Evolutionary conservation across 2,329 filamentous ascomycete species (phyloP).

Genomic region (Fusarium abutilonis): DNA sequence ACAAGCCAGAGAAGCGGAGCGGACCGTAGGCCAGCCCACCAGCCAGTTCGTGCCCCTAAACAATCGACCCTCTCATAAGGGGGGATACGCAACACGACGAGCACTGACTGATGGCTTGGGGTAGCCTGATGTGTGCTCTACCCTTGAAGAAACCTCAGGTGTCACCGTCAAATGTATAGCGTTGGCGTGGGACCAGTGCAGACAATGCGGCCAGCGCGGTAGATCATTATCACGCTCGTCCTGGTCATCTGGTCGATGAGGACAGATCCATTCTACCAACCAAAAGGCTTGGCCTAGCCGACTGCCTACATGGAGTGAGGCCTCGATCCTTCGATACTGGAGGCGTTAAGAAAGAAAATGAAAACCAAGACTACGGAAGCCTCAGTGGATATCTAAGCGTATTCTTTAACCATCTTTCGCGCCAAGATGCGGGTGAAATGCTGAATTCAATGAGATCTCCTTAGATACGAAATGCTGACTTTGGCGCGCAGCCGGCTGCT

Average conservation of each 20-base stretch:
- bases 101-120: background rate
- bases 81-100: background rate
- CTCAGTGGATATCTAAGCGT: background rate
- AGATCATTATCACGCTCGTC: constrained; percentile 31
- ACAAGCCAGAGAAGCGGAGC: constrained; percentile 14
- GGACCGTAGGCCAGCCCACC: constrained; percentile 24
- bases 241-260: constrained; percentile 5
- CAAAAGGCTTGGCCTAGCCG: constrained; percentile 1
- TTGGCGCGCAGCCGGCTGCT: constrained; percentile 17
- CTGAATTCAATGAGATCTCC: background rate
- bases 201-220: constrained; percentile 31
- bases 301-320: background rate
- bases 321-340: background rate
- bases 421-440: background rate
- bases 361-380: background rate
- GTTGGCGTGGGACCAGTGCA: constrained; percentile 27
- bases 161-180: constrained; percentile 16
- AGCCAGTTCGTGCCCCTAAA: constrained; percentile 3
- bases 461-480: constrained; percentile 8
- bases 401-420: constrained; percentile 3
- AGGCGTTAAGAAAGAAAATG: background rate
- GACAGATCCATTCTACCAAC: constrained; percentile 2
- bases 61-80: constrained; percentile 7
- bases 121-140: background rate
- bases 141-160: constrained; percentile 4